A percentile compares a stretch with the other conserved stretches of the same genome.
These are phyloP conservation scores for Platismatia glauca DNA, from an alignment of 495 filamentous ascomycete species.

Conservation along the genomic window DNA sequence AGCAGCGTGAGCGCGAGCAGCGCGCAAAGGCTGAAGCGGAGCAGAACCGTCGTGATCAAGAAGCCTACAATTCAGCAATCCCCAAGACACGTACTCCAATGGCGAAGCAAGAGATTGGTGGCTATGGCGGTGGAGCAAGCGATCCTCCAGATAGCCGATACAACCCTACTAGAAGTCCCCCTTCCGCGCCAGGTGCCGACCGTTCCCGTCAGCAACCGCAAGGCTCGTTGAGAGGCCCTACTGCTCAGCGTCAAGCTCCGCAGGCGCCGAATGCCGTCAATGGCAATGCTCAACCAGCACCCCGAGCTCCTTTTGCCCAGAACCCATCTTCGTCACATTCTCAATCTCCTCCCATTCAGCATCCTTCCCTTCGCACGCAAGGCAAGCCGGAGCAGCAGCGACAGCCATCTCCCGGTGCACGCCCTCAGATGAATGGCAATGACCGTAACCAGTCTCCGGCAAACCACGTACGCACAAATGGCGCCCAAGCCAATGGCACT, in stretches of 20 bases:
- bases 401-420: constrained; percentile 23
- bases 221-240: constrained; percentile 37
- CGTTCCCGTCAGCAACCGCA: constrained; percentile 36
- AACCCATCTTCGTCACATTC: constrained; percentile 29
- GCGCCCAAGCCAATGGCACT: constrained; percentile 33
- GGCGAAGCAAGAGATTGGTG: constrained; percentile 82
- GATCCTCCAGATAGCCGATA: constrained; percentile 53
- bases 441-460: constrained; percentile 12
- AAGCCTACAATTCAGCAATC: constrained; percentile 78
- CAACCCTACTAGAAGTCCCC: constrained; percentile 65
- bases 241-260: constrained; percentile 50
- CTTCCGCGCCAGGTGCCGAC: constrained; percentile 41
- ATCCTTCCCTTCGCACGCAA: constrained; percentile 25
- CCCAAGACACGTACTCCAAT: constrained; percentile 65
- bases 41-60: constrained; percentile 61
- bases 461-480: constrained; percentile 10
- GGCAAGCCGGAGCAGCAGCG: constrained; percentile 22
- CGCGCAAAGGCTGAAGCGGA: constrained; percentile 38
- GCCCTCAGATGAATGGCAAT: constrained; percentile 9
- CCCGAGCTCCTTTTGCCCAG: constrained; percentile 28
- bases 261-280: constrained; percentile 38
- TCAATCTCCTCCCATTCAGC: constrained; percentile 26
- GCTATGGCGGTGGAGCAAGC: constrained; percentile 47
- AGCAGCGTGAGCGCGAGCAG: constrained; percentile 53
- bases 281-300: constrained; percentile 10